These are phyloP conservation scores for Ophiostoma populinum DNA, from an alignment of 2,329 filamentous ascomycete genomes.

Conservation along the genomic window DNA sequence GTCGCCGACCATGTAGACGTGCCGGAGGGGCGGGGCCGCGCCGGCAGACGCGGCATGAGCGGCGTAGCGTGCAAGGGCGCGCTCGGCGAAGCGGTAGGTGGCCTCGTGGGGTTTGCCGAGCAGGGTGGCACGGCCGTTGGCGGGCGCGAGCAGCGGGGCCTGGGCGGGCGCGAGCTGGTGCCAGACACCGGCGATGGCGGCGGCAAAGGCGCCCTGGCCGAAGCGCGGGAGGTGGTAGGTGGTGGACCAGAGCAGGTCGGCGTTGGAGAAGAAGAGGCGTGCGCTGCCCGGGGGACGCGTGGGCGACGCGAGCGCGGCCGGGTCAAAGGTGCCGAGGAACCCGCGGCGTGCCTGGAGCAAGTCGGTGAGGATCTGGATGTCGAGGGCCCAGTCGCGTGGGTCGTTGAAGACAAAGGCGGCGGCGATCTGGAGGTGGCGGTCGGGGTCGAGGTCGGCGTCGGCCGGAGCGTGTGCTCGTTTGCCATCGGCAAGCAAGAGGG, in stretches of 20 bases:
- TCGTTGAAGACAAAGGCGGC: slow-evolving; percentile 92
- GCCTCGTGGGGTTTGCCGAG: slow-evolving; percentile 68
- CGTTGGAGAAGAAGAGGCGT: slow-evolving; percentile 80
- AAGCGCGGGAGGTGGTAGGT: slow-evolving; percentile 71
- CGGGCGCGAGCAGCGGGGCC: slow-evolving; percentile 25
- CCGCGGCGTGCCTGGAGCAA: slow-evolving; percentile 65
- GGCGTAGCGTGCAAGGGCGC: slow-evolving; percentile 44
- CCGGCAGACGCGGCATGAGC: slow-evolving; percentile 18
- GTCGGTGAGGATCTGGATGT: slow-evolving; percentile 71
- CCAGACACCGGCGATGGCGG: slow-evolving; percentile 70
- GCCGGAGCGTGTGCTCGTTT: slow-evolving; percentile 12
- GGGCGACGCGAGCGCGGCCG: slow-evolving; percentile 20
- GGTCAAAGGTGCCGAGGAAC: slow-evolving; percentile 61
- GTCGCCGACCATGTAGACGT: slow-evolving; percentile 89
- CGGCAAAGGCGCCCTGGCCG: slow-evolving; percentile 81
- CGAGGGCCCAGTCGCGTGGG: slow-evolving; percentile 87
- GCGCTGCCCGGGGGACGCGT: slow-evolving; percentile 50
- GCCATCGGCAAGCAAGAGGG: slow-evolving; percentile 22
- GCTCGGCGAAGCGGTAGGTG: slow-evolving; percentile 76
- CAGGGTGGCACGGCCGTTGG: slow-evolving; percentile 31
- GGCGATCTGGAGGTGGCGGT: slow-evolving; percentile 51
- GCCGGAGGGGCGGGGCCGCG: slow-evolving; percentile 31
- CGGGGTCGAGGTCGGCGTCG: slow-evolving; percentile 12
- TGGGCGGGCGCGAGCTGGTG: slow-evolving; percentile 51
- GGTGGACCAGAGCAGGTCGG: slow-evolving; percentile 79